These are phyloP conservation scores for Phlegmacium glaucopus DNA, from an alignment of 768 basidiomycete species.

Conservation along the genomic window DNA sequence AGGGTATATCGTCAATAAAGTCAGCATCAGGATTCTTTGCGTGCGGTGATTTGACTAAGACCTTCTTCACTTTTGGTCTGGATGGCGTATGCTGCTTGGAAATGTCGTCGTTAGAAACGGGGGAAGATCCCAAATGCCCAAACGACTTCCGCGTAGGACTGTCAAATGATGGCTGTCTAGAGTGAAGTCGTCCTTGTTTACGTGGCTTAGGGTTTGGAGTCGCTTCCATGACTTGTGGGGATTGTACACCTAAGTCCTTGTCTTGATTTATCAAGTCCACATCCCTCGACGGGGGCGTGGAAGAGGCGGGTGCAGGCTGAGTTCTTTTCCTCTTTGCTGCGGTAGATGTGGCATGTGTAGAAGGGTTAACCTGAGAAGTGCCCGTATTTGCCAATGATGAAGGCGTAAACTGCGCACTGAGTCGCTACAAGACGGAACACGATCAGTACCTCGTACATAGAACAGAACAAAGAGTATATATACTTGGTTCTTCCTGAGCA, in stretches of 20 bases:
- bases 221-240: conserved; percentile 28
- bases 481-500: conserved; percentile 29
- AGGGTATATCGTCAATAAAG: conserved; percentile 40
- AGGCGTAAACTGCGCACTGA: conserved; percentile 17
- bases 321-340: conserved; percentile 37
- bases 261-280: neutral
- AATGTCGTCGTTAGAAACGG: neutral
- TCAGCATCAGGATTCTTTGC: conserved; percentile 46
- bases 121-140: neutral
- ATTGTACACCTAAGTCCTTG: neutral
- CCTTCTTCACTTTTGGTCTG: conserved; percentile 22
- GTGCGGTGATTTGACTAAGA: conserved; percentile 38
- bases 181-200: conserved; percentile 36
- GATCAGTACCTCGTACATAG: conserved; percentile 8
- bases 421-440: conserved; percentile 4
- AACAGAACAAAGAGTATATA: conserved; percentile 6
- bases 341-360: neutral
- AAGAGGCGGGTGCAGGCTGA: conserved; percentile 4
- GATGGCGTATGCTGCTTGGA: conserved; percentile 8
- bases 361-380: conserved; percentile 7
- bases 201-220: conserved; percentile 65
- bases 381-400: conserved; percentile 16
- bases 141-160: conserved; percentile 26
- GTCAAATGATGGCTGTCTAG: conserved; percentile 12
- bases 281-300: neutral